A percentile compares a stretch with the other conserved stretches of the same genome.
Conservation (phyloP, 371 early-diverging fungal genomes). For the Synchytrium microbalum region DNA sequence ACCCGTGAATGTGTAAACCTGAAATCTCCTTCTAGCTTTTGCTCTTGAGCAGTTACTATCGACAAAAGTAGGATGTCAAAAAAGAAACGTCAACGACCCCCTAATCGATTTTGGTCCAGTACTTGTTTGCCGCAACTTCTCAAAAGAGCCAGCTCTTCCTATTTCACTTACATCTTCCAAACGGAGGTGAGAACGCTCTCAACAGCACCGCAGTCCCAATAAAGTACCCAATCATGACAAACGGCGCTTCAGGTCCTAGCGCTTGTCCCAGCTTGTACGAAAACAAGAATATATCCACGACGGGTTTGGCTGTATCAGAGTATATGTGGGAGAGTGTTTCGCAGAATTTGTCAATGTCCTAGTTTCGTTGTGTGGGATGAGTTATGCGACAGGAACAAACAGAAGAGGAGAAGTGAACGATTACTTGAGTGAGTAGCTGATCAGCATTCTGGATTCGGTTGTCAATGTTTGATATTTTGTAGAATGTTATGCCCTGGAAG, state of each 20-base stretch:
- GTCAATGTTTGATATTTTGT: constrained; percentile 73
- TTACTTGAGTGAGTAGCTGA: constrained; percentile 69
- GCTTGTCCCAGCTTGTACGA: constrained; percentile 77
- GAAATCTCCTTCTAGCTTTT: constrained; percentile 78
- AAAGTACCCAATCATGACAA: constrained; percentile 75
- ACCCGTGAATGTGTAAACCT: constrained; percentile 75
- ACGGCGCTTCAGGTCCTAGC: constrained; percentile 68
- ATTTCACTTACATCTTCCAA: constrained; percentile 58
- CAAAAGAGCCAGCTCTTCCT: not conserved
- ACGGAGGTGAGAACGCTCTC: constrained; percentile 74
- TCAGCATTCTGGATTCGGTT: constrained; percentile 74
- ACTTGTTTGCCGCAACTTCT: no score
- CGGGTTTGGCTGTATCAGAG: constrained; percentile 74
- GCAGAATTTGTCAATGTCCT: constrained; percentile 78
- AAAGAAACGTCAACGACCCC: no score
- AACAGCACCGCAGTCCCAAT: constrained; percentile 62
- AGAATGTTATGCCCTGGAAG: constrained; percentile 58
- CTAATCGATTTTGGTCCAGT: no score
- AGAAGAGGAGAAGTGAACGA: constrained; percentile 7
- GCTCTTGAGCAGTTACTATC: constrained; percentile 58
- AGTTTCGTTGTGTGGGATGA: not conserved
- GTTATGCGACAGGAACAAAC: not conserved
- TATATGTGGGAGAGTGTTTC: constrained; percentile 65
- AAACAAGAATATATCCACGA: constrained; percentile 75
- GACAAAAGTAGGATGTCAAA: not conserved